Evolutionary conservation across 2,329 filamentous ascomycete genomes (phyloP), one percentile per base, ranked within the genome.

Genomic region (Fusarium buxicola): DNA sequence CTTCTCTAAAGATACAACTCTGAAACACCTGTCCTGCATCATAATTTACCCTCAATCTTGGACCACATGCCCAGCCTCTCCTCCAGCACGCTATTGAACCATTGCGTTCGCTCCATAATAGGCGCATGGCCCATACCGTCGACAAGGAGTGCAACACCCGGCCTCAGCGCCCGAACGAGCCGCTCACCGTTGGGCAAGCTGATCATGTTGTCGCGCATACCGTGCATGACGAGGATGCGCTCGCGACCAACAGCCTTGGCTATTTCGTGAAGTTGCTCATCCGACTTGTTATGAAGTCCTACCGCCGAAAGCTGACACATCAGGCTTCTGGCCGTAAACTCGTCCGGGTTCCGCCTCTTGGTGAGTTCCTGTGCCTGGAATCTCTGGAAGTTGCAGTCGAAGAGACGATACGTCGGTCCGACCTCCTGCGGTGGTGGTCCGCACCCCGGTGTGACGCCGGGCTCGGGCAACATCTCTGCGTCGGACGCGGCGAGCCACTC

Each of bases 301-400:
- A 89, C 91, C 1, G 92, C 93, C 46, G 92, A 80, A 3, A 92
- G 84, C 78, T 97, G 93, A 66, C 91, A 80, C 28, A 95, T 72
- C 74, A 95, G 92, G 2, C 91, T 91, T 28, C 80, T 81, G 41
- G 81, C 82, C 4, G 84, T 86, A 73, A 92, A 94, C 7, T 80
- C 80, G 1, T 81, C 78, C 1, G 82, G 77, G 55, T 90, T 82
- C 13, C 81, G 77, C 15, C 90, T 83, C 79, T 96, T 96, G 70
- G 80, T 81, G 62, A 96, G 76, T 76, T 96, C 92, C 65, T 89
- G 87, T 0, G 93, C 92, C 24, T 90, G 89, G 71, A 93, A 94
- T 6, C 93, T 89, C 78, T 95, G 90, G 56, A 88, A 92, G 72
- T 94, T 95, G 48, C 82, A 92, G 5, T 84, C 84, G 74, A 95